Base-by-base conservation (phyloP, 352 stramenopile genomes). In the Phytophthora pluvialis region DNA sequence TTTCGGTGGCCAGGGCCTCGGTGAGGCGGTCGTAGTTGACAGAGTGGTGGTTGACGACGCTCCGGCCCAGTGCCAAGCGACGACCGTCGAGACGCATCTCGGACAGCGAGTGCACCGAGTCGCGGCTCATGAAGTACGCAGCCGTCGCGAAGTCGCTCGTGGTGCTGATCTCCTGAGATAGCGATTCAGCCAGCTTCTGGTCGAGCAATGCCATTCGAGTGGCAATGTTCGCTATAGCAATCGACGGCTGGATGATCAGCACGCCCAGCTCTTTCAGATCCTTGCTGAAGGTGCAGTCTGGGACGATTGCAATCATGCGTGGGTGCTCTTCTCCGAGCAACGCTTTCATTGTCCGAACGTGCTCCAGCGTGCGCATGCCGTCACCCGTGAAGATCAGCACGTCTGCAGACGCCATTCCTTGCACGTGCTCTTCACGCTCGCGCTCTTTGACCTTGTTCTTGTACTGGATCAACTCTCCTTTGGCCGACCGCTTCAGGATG, bases 351-450 rank as follows among this genome's bases (percentile, higher is more conserved):
- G 65, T 75, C 29, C 75, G 77, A 13, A 86, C 69, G 51, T 87
- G 69, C 36, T 91, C 76, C 2, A 86, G 38, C 5, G 77, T 75
- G 1, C 79, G 75, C 38, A 59, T 40, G 1, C 68, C 65, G 13
- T 89, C 77, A 15, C 80, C 82, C 47, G 80, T 89, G 52, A 91
- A 89, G 11, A 91, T 74, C 13, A 91, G 47, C 18, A 86, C 80
- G 46, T 90, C 81, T 1, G 80, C 81, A 5, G 72, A 50, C 4
- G 75, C 60, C 70, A 88, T 75, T 13, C 69, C 60, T n/a, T 79
- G 60, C 26, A 84, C 28, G 13, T 80, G 44, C 15, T 71, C 26
- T 26, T 60, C 53, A 0, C 70, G 42, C 25, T 71, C 63, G 7
- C 56, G 48, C 13, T 88, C 70, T 15, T 68, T 68, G 5, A 87